Percentiles rank a stretch among this genome's conserved stretches.
These are phyloP conservation scores for Eragrostis nindensis DNA, from an alignment of 176 grass and related monocot genomes.

Conservation along the genomic window DNA sequence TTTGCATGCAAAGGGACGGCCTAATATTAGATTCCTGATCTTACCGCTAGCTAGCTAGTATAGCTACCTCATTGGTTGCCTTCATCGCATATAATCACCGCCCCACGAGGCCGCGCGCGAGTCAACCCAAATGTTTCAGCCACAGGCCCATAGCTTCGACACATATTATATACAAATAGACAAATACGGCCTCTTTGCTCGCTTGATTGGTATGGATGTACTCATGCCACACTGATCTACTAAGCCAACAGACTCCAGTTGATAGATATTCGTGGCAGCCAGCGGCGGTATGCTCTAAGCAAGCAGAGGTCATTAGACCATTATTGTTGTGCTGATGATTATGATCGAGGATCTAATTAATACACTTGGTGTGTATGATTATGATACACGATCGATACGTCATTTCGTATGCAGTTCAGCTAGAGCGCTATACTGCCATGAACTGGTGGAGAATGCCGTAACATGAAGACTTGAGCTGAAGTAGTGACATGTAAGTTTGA, in stretches of 20 bases:
- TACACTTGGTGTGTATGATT: background rate
- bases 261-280: background rate
- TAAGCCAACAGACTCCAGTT: background rate
- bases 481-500: no score
- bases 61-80: background rate
- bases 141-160: background rate
- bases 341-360: background rate
- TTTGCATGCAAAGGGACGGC: conserved; percentile 34
- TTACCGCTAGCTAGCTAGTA: no score
- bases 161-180: background rate
- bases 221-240: background rate
- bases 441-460: background rate
- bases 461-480: no score
- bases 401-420: background rate
- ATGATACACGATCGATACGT: background rate
- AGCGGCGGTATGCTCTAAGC: background rate
- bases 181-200: no score
- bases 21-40: background rate
- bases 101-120: conserved; percentile 3
- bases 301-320: background rate
- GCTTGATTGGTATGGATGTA: background rate
- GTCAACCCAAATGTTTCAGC: conserved; percentile 30
- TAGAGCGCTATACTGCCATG: background rate
- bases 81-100: conserved; percentile 20
- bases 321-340: background rate